Evolutionary conservation across 441 rosid genomes (phyloP), one percentile per base, ranked within the genome.

Genomic region (Croton laevigatus): DNA sequence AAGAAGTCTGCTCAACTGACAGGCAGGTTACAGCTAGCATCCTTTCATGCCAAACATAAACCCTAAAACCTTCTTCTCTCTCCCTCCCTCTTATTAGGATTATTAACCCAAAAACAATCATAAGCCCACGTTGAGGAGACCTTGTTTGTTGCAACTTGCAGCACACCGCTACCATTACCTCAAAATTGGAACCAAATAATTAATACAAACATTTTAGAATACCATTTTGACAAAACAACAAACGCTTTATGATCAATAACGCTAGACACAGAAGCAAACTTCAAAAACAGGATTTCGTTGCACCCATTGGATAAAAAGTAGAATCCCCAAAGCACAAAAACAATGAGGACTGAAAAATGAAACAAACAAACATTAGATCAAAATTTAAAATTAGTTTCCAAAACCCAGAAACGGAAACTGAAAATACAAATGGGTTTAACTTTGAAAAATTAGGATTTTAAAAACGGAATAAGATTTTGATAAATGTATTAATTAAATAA

Each of bases 1-100:
- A 88, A 84, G 96, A 90, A 87, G 75, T 86, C 92, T 90, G 97
- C 93, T 89, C 79, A 78, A 82, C 88, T 84, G 97, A 91, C 98
- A 94, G 94, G 71, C 88, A 72, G 86, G 83, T 85, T 86, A 87
- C 97, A 94, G 97, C 97, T 89, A 85, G 86, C 90, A 80, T 68
- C 67, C 78, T 80, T 76, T 81, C 90, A 82, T 78, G 88, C 80
- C 74, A 82, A 78, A 76, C 82, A 82, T 72, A 88, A 86, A 84
- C 87, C 88, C 84, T 84, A 84, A 83, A 76, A 54, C 32, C 59
- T 22, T 54, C 59, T 54, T 22, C 80, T 82, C 76, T 65, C 79
- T 77, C 64, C 46, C 77, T 38, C 72, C 46, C 77, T 38, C 72
- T 59, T 36, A 37, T 17, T 19, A 13, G 34, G 10, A 64, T 42